Base-by-base conservation (phyloP, 495 filamentous ascomycete genomes). In the Aspergillus taichungensis region DNA sequence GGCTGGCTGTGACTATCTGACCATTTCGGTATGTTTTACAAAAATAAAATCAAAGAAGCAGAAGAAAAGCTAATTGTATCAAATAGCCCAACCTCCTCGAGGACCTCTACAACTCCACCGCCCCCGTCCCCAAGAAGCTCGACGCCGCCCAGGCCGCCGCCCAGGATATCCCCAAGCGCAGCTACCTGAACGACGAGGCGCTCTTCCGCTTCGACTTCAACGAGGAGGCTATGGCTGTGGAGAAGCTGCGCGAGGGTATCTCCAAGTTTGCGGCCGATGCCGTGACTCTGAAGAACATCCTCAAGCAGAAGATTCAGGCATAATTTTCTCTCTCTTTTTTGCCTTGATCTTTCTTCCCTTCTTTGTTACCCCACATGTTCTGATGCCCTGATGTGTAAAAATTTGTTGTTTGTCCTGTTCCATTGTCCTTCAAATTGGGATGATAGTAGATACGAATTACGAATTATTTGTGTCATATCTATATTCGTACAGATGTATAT, bases 171-270 rank as follows among this genome's bases (percentile, higher is more conserved):
- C 66, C 80, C 66, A 94, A 87, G 87, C 86, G 84, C 76, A 73
- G 69, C 40, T 99, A 97, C 80, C 80, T 99, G 65, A 75, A 85
- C 62, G 73, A 92, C 64, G 94, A 99, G 76, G 52, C 90, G 39
- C 57, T 69, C 30, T 99, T 95, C 88, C 90, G 92, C 64, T 99
- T 95, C 78, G 85, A 90, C 71, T 94, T 99, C 82, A 99, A 99
- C 76, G 92, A 97, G 76, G 87, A 99, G 63, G 79, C 87, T 49
- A 99, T 99, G 92, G 92, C 87, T 43, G 88, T 94, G 49, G 90
- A 96, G 81, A 99, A 99, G 83, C 80, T 99, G 50, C 82, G 88
- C 37, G 90, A 97, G 72, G 92, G 92, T 74, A 99, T 99, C 77
- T 91, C 86, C 73, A 95, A 94, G 70, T 99, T 99, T 64, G 90